These are phyloP conservation scores for Nicotiana tabacum DNA, from an alignment of 257 asterid genomes.

Conservation along the genomic window DNA sequence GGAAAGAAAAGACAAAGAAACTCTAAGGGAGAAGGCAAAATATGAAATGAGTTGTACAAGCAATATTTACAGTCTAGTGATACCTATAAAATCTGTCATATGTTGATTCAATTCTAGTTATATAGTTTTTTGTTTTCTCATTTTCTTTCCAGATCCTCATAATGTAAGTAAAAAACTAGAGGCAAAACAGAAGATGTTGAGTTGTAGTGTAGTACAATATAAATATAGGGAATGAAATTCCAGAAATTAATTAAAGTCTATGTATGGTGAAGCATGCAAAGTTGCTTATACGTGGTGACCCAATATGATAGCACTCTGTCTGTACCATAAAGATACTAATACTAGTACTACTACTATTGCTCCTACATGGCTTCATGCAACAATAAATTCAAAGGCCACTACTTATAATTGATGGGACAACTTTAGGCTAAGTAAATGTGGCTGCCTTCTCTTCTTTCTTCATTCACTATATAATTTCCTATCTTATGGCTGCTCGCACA, in stretches of 20 bases:
- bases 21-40: background rate
- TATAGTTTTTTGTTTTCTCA: background rate
- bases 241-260: background rate
- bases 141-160: background rate
- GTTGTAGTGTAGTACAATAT: background rate
- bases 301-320: slow-evolving; percentile 10
- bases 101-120: background rate
- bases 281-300: slow-evolving; percentile 11
- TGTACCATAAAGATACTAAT: slow-evolving; percentile 5
- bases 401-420: background rate
- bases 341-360: background rate
- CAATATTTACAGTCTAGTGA: background rate
- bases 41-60: background rate
- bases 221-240: background rate
- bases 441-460: background rate
- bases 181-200: background rate
- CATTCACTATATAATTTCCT: background rate
- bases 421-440: background rate
- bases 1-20: background rate
- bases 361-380: background rate
- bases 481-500: background rate
- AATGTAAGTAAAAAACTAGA: background rate
- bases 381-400: slow-evolving; percentile 2
- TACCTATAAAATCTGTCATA: no score
- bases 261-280: slow-evolving; percentile 10